Evolutionary conservation across 2,329 filamentous ascomycete species (phyloP).

Genomic region (Dryadomyces quercivorus): DNA sequence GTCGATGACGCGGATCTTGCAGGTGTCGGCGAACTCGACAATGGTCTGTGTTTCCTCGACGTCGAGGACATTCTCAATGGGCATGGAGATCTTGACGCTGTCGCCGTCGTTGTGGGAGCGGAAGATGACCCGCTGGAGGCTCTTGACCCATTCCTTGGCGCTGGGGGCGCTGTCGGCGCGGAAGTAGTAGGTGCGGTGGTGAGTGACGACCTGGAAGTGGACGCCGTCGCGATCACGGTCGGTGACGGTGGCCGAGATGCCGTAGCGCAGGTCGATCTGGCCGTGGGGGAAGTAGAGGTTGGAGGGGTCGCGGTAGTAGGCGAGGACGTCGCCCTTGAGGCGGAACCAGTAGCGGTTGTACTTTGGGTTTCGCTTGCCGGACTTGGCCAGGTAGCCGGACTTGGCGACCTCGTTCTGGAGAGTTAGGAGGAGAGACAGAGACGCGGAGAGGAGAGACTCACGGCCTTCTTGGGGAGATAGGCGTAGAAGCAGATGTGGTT

Average conservation of each 20-base stretch:
- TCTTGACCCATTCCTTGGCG: conserved; percentile 94
- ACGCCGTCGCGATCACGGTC: conserved; percentile 59
- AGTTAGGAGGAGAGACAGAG: not conserved
- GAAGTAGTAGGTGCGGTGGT: conserved; percentile 76
- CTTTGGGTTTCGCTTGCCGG: conserved; percentile 74
- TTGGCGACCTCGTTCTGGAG: conserved; percentile 60
- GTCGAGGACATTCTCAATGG: conserved; percentile 79
- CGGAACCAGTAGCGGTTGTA: conserved; percentile 91
- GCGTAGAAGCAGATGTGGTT: conserved; percentile 95
- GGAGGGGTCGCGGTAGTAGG: conserved; percentile 74
- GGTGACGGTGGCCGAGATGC: conserved; percentile 68
- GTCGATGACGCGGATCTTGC: conserved; percentile 86
- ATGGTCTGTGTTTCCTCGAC: conserved; percentile 77
- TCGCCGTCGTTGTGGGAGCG: conserved; percentile 92
- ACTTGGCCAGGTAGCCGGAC: conserved; percentile 79
- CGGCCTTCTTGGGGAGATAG: conserved; percentile 86
- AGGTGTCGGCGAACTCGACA: conserved; percentile 82
- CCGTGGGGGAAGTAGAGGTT: conserved; percentile 86
- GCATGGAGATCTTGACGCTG: conserved; percentile 89
- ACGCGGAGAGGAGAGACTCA: conserved; percentile 26
- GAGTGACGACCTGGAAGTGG: conserved; percentile 70
- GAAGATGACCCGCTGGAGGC: conserved; percentile 88
- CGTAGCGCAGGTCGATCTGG: conserved; percentile 85
- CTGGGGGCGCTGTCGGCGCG: conserved; percentile 76
- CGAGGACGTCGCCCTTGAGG: conserved; percentile 80